phyloP scores from a whole-genome alignment of 805 yeast genomes.

The Teunomyces atbi region DNA sequence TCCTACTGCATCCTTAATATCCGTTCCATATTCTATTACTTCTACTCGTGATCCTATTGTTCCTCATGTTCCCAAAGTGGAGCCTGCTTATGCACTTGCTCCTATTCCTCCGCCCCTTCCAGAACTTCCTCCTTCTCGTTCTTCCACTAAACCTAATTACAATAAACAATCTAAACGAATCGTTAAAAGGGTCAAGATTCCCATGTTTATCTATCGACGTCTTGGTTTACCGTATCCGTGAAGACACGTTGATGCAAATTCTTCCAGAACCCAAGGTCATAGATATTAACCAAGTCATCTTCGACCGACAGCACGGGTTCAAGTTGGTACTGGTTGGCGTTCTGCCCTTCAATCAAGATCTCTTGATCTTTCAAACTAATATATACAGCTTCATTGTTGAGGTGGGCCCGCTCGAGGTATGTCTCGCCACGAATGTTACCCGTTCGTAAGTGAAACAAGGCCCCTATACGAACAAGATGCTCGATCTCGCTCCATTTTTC shows the following conservation, averaged over 20 bases:
- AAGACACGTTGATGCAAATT: conserved; percentile 37
- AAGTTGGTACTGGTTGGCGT: conserved; percentile 12
- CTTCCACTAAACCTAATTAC: too few species aligned
- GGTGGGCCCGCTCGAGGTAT: conserved; percentile 13
- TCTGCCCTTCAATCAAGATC: conserved; percentile 17
- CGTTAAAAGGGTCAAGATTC: conserved; percentile 9
- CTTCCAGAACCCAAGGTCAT: conserved; percentile 48
- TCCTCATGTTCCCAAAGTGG: too few species aligned
- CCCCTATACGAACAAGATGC: conserved; percentile 29
- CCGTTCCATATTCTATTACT: too few species aligned
- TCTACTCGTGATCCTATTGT: too few species aligned
- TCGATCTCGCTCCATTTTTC: conserved; percentile 70
- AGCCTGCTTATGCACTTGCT: too few species aligned
- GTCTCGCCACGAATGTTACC: conserved; percentile 6
- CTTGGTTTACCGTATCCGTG: conserved; percentile 7
- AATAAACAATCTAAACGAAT: not conserved
- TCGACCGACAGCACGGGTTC: conserved; percentile 23
- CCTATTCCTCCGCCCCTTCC: too few species aligned
- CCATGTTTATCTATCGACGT: conserved; percentile 15
- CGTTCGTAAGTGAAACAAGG: conserved; percentile 7
- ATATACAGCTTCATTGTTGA: conserved; percentile 19
- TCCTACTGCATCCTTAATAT: too few species aligned
- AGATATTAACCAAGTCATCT: conserved; percentile 40
- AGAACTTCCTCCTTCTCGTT: too few species aligned
- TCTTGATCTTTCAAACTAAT: conserved; percentile 27